A percentile compares a stretch with the other conserved stretches of the same genome.
Conservation (phyloP, 768 basidiomycete species). For the Collybiopsis confluens region DNA sequence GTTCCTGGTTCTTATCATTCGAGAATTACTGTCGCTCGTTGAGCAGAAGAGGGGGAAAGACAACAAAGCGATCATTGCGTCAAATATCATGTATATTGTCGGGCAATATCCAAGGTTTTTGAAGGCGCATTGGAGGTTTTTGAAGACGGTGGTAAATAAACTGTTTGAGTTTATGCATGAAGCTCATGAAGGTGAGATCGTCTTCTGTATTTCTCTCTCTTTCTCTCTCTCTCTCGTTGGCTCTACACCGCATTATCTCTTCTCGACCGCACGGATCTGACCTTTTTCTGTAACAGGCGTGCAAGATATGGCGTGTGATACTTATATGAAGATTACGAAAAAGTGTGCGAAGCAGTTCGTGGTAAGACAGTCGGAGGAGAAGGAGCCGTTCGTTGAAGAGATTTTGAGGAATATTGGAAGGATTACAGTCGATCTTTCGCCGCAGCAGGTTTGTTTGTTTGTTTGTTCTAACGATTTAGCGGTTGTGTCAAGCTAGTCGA, state of each 20-base stretch:
- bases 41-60: conserved; percentile 83
- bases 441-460: conserved; percentile 43
- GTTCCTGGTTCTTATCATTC: conserved; percentile 79
- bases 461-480: background rate
- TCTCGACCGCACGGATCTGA: no score
- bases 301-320: conserved; percentile 87
- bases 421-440: conserved; percentile 69
- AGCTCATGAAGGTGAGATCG: conserved; percentile 61
- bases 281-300: conserved; percentile 41
- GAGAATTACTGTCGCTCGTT: conserved; percentile 70
- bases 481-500: no score
- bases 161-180: conserved; percentile 86
- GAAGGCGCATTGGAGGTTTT: conserved; percentile 84
- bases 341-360: conserved; percentile 78
- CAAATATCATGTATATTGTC: conserved; percentile 75
- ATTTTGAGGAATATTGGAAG: conserved; percentile 65
- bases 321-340: conserved; percentile 82
- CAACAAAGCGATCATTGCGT: conserved; percentile 78
- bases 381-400: conserved; percentile 78
- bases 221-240: no score
- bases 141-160: conserved; percentile 84
- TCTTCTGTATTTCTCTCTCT: background rate
- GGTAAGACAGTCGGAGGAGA: conserved; percentile 75
- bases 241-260: no score
- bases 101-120: conserved; percentile 81